phyloP scores from a whole-genome alignment of 2,329 filamentous ascomycete genomes.

The Trichoderma simmonsii region DNA sequence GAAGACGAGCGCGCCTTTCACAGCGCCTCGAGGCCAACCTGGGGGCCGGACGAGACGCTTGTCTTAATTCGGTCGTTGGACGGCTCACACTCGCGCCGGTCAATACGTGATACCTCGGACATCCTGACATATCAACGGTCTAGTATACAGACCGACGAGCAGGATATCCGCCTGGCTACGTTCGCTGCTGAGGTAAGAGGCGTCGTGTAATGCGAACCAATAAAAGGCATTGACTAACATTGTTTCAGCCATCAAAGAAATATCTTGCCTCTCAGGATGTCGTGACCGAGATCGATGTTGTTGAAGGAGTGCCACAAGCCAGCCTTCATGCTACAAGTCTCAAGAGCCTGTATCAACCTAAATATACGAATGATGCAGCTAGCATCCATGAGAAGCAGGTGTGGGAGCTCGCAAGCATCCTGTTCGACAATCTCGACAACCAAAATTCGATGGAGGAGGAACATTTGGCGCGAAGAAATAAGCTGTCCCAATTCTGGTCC shows the following conservation, averaged over 20 bases:
- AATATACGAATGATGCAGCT: constrained; percentile 42
- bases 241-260: constrained; percentile 50
- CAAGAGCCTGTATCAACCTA: constrained; percentile 40
- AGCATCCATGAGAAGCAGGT: constrained; percentile 66
- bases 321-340: constrained; percentile 40
- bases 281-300: constrained; percentile 50
- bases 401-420: constrained; percentile 81
- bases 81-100: constrained; percentile 40
- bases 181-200: constrained; percentile 53
- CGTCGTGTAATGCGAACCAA: background rate
- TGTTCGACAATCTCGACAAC: constrained; percentile 69
- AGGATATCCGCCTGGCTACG: constrained; percentile 63
- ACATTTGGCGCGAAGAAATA: constrained; percentile 53
- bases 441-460: constrained; percentile 40
- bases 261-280: constrained; percentile 55
- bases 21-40: constrained; percentile 71
- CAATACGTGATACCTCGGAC: constrained; percentile 27
- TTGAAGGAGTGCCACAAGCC: constrained; percentile 60
- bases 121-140: constrained; percentile 35
- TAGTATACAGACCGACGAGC: constrained; percentile 59
- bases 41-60: constrained; percentile 71
- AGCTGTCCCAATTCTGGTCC: constrained; percentile 65
- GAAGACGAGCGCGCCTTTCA: constrained; percentile 66
- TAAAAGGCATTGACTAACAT: constrained; percentile 18
- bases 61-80: constrained; percentile 50